Base-by-base conservation (phyloP, 352 stramenopile species). In the Blastocystis sp. region DNA sequence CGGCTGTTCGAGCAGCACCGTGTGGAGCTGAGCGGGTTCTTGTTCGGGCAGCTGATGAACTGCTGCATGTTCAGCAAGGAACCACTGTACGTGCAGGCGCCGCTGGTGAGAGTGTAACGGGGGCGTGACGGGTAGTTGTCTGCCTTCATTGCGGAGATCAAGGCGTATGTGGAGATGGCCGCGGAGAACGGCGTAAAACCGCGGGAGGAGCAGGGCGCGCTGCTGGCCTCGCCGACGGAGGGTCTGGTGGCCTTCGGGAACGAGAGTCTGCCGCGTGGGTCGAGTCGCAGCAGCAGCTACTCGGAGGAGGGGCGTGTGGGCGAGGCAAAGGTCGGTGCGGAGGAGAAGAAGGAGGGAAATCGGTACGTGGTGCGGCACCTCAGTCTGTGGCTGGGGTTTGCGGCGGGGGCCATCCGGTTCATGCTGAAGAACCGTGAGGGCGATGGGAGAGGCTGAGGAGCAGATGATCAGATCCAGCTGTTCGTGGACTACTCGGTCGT, bases 31-130 rank as follows among this genome's bases (percentile, higher is more conserved):
- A 67, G 28, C 19, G 74, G 74, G n/a, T 21, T 84, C 10, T 40
- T 84, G 2, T 84, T 66, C 45, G 74, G 74, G 52, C 74, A 84
- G 60, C n/a, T 84, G 53, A 56, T 84, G 52, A 84, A 84, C 28
- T 64, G 53, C 34, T 2, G 34, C 1, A 45, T 84, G 21, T 84
- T 69, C 17, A 56, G 52, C 0, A 41, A 28, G 38, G 48, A 62
- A 40, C 34, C 48, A 2, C 9, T 84, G 19, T 59, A 69, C 48
- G 10, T 84, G 14, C 52, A 66, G 28, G 41, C 52, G 59, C 60
- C 74, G 40, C 74, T 84, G n/a, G 74, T 84, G n/a, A n/a, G 2
- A 28, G 4, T 59, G 9, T 60, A 2, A 23, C 0, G 45, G 0
- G 38, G 23, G 21, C 10, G 10, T 69, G 5, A 40, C 5, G 59